Evolutionary conservation across 768 basidiomycete species (phyloP).

Genomic region (Auricularia sp.): DNA sequence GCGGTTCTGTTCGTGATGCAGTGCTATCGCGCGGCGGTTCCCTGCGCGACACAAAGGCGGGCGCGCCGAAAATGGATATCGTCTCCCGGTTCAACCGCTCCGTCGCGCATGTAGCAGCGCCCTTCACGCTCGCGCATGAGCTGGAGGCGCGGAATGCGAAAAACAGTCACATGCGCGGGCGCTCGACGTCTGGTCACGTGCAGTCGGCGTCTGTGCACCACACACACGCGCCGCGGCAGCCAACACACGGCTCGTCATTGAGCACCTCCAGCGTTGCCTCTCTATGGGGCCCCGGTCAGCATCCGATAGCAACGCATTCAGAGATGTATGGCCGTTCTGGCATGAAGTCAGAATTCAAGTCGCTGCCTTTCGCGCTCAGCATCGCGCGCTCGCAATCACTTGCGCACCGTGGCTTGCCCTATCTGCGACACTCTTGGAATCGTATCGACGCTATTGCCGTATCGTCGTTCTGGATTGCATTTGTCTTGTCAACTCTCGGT

Average conservation of each 20-base stretch:
- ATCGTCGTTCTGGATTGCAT: slow-evolving; percentile 77
- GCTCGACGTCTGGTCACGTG: background rate
- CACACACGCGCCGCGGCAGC: background rate
- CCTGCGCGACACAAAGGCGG: background rate
- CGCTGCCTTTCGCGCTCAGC: slow-evolving; percentile 53
- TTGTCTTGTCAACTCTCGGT: slow-evolving; percentile 58
- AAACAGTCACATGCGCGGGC: background rate
- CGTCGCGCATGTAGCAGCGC: background rate
- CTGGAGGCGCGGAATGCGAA: background rate
- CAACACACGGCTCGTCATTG: background rate
- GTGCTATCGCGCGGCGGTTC: background rate
- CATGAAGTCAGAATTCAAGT: slow-evolving; percentile 1
- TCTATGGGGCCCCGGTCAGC: background rate
- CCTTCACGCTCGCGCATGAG: background rate
- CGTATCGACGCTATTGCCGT: slow-evolving; percentile 85
- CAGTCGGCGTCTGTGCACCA: background rate
- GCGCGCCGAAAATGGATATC: background rate
- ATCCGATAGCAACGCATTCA: background rate
- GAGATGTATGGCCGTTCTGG: background rate
- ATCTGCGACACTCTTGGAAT: slow-evolving; percentile 87
- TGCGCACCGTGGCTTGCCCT: slow-evolving; percentile 61
- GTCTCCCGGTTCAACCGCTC: slow-evolving; percentile 1
- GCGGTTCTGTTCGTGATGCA: background rate
- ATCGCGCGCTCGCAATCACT: slow-evolving; percentile 49
- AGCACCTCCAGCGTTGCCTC: background rate